These are phyloP conservation scores for Brassica rapa DNA, from an alignment of 345 rosid genomes.

Conservation along the genomic window DNA sequence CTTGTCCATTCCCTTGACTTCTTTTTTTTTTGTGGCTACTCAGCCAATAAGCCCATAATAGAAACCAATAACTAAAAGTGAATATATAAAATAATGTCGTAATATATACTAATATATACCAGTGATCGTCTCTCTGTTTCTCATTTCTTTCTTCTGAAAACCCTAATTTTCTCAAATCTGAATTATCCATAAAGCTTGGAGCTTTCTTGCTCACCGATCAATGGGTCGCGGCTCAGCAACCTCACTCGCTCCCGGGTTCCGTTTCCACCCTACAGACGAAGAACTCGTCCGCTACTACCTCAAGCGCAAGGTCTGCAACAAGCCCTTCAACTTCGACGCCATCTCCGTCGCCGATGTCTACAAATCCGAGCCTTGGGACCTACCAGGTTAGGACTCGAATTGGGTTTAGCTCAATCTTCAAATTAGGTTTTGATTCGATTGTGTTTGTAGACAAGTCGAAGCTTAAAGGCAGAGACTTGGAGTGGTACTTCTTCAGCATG, in stretches of 20 bases:
- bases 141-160: slow-evolving; percentile 26
- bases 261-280: slow-evolving; percentile 95
- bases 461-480: slow-evolving; percentile 86
- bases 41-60: not conserved
- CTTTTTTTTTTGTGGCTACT: too few relatives aligned
- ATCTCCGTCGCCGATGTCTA: slow-evolving; percentile 82
- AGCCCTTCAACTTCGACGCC: slow-evolving; percentile 69
- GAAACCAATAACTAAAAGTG: not conserved
- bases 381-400: slow-evolving; percentile 61
- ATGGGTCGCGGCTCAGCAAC: slow-evolving; percentile 61
- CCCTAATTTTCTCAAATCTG: slow-evolving; percentile 29
- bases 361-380: slow-evolving; percentile 96
- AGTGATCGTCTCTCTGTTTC: not conserved
- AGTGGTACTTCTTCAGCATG: slow-evolving; percentile 91
- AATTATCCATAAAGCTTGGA: slow-evolving; percentile 7
- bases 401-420: slow-evolving; percentile 3
- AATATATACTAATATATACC: too few relatives aligned
- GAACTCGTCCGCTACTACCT: slow-evolving; percentile 88
- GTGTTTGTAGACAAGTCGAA: slow-evolving; percentile 60
- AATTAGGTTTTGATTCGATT: slow-evolving; percentile 5
- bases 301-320: slow-evolving; percentile 71
- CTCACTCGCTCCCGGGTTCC: slow-evolving; percentile 89
- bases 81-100: not conserved
- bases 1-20: too few relatives aligned
- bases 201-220: slow-evolving; percentile 15